A percentile compares a stretch with the other conserved stretches of the same genome.
Evolutionary conservation across 352 stramenopile genomes (phyloP).

Genomic region (Globisporangium barbulae): DNA sequence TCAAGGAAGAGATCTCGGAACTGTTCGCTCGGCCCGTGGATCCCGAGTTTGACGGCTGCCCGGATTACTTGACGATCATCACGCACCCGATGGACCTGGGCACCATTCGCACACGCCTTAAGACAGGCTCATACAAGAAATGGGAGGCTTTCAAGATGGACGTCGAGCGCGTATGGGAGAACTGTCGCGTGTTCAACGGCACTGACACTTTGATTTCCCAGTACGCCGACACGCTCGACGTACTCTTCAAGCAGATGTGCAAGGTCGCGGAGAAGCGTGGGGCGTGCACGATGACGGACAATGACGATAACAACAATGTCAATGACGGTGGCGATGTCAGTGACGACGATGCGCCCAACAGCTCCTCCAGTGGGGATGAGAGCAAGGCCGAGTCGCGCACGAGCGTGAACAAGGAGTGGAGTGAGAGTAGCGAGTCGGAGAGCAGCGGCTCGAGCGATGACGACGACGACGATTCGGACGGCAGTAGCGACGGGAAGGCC

Average conservation of each 20-base stretch:
- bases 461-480: slow-evolving; percentile 32
- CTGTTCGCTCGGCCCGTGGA: slow-evolving; percentile 84
- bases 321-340: slow-evolving; percentile 8
- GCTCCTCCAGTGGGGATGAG: slow-evolving; percentile 31
- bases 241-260: slow-evolving; percentile 62
- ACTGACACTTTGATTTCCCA: slow-evolving; percentile 72
- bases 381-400: slow-evolving; percentile 39
- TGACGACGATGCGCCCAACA: slow-evolving; percentile 20
- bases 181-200: slow-evolving; percentile 82
- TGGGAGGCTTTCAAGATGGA: slow-evolving; percentile 81
- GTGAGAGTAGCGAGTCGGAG: slow-evolving; percentile 57
- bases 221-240: slow-evolving; percentile 67
- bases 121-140: slow-evolving; percentile 62
- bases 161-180: slow-evolving; percentile 77
- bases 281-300: slow-evolving; percentile 35
- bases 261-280: slow-evolving; percentile 56
- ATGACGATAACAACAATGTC: slow-evolving; percentile 18
- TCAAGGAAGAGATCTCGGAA: slow-evolving; percentile 76
- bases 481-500: slow-evolving; percentile 34
- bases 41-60: slow-evolving; percentile 76
- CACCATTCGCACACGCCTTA: slow-evolving; percentile 66
- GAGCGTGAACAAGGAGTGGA: slow-evolving; percentile 63
- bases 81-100: slow-evolving; percentile 84
- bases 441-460: slow-evolving; percentile 59
- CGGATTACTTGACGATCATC: slow-evolving; percentile 82